Conservation (phyloP, 2,329 filamentous ascomycete species). For the Conoideocrella luteorostrata region DNA sequence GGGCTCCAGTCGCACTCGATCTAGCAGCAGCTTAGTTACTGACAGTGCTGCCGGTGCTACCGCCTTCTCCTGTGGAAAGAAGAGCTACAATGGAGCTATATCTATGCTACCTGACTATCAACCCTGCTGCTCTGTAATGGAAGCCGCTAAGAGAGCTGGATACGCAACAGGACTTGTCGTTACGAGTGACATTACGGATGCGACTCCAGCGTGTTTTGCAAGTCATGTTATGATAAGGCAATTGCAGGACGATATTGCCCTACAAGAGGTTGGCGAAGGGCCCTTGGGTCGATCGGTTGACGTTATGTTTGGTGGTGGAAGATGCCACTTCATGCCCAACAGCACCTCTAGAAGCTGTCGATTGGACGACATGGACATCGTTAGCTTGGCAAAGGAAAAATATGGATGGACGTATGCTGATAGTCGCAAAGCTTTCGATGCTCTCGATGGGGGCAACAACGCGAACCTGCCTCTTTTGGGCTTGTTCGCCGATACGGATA, state of each 20-base stretch:
- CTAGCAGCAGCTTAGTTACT: constrained; percentile 77
- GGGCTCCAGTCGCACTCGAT: constrained; percentile 82
- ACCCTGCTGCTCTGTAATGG: constrained; percentile 86
- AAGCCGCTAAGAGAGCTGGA: constrained; percentile 86
- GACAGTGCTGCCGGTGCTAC: constrained; percentile 97
- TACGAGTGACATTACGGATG: constrained; percentile 91
- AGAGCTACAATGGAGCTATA: constrained; percentile 97
- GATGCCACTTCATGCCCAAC: constrained; percentile 90
- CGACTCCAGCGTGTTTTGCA: constrained; percentile 92
- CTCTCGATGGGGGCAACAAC: constrained; percentile 57
- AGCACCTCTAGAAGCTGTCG: constrained; percentile 75
- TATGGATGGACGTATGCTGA: constrained; percentile 74
- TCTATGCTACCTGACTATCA: constrained; percentile 77
- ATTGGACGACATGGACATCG: constrained; percentile 68
- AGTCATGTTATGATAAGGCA: constrained; percentile 73
- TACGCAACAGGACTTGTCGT: constrained; percentile 93
- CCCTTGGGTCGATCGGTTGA: constrained; percentile 84
- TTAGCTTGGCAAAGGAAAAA: constrained; percentile 64
- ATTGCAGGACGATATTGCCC: constrained; percentile 85
- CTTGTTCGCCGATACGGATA: constrained; percentile 73
- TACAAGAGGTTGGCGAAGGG: constrained; percentile 86
- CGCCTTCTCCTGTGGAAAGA: constrained; percentile 84
- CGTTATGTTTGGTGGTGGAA: constrained; percentile 84
- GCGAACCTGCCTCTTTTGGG: constrained; percentile 78
- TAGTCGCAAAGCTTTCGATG: constrained; percentile 68